Percentiles rank a stretch among this genome's conserved stretches.
These are phyloP conservation scores for Globisporangium paddicum DNA, from an alignment of 352 stramenopile species.

Conservation along the genomic window DNA sequence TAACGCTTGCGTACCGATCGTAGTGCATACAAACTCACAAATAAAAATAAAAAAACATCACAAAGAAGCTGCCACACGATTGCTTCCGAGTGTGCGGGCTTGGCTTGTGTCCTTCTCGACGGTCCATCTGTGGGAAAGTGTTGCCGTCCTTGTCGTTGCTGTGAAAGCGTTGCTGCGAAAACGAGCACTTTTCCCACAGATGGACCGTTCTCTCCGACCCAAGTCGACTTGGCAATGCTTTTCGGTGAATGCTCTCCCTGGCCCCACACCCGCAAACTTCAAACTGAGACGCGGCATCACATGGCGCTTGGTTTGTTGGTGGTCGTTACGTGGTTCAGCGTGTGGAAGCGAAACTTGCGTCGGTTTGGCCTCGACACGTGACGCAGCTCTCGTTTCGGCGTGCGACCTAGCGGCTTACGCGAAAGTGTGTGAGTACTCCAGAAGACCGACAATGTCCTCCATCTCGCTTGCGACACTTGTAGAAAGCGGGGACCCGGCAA, in stretches of 20 bases:
- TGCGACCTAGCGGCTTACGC: neutral
- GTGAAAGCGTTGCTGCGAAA: no score
- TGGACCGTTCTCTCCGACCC: no score
- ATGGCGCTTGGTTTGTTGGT: neutral
- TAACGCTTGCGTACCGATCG: conserved; percentile 10
- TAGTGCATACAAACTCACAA: no score
- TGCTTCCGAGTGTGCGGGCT: no score
- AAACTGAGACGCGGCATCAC: neutral
- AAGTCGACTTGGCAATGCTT: no score
- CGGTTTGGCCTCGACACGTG: neutral
- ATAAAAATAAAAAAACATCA: neutral
- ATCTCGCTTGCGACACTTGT: neutral
- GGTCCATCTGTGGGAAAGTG: neutral
- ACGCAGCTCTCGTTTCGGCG: neutral
- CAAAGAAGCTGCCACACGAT: no score
- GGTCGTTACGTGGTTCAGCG: neutral
- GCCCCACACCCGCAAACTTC: neutral
- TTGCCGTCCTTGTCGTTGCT: neutral
- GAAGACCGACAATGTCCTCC: neutral
- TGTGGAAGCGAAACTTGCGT: neutral
- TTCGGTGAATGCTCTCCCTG: neutral
- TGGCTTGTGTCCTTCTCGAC: no score
- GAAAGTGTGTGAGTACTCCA: neutral
- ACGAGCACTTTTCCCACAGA: no score
- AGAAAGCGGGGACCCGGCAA: neutral